Base-by-base conservation (phyloP, 2,329 filamentous ascomycete species). In the Fusarium sp. region DNA sequence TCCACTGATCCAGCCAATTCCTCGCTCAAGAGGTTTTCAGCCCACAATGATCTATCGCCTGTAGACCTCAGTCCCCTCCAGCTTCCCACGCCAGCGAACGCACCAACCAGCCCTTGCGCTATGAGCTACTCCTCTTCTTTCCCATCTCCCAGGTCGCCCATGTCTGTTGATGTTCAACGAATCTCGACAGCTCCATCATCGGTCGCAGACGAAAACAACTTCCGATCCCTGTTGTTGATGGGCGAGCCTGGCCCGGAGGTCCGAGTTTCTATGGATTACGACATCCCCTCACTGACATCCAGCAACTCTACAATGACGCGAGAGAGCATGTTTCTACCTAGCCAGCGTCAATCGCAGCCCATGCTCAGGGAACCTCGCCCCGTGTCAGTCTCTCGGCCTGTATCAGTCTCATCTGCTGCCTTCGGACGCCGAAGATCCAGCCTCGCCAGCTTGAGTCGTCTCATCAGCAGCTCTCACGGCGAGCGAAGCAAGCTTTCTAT, bases 151-250 rank as follows among this genome's bases (percentile, higher is more conserved):
- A 87, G 90, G 53, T 86, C 90, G 62, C 83, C 89, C 59, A 82
- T 92, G 78, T 89, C 88, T 6, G 89, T 92, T 56, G 92, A 94
- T 66, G 87, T 87, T 2, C 89, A 92, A 53, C 86, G 90, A 20
- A 86, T 93, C 28, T 92, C 91, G 7, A 94, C 92, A 3, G 89
- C 92, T 4, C 88, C 90, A 7, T 94, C 92, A 2, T 94, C 91
- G 0, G 82, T 90, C 43, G 86, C 87, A 1, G 92, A 94, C 65
- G 91, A 91, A 67, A 90, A 88, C 58, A 87, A 84, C 37, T 90
- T 92, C 75, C 89, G 89, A 59, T 93, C 91, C 4, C 81, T 92
- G 32, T 82, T 92, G 7, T 86, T 74, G 39, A 73, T 93, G 77
- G 90, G 91, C 53, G 91, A 94, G 67, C 90, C 90, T 20, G 90